A percentile compares a stretch with the other conserved stretches of the same genome.
These are phyloP conservation scores for Termitomyces sp. DNA, from an alignment of 768 basidiomycete species.

Conservation along the genomic window DNA sequence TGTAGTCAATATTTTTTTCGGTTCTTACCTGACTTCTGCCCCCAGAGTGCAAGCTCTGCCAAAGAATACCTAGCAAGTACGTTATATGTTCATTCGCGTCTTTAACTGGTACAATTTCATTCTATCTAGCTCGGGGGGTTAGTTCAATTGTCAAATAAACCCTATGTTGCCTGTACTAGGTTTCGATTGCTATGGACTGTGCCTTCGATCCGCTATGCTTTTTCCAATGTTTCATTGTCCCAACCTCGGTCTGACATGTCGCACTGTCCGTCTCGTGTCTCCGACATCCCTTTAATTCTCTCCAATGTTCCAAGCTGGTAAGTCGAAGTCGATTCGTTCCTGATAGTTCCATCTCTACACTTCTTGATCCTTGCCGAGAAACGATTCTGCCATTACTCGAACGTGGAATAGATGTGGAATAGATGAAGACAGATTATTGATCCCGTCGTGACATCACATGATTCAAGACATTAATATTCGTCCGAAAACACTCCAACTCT, in stretches of 20 bases:
- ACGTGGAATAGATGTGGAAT: no score
- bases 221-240: neutral
- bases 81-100: slow-evolving; percentile 11
- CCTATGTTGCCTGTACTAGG: neutral
- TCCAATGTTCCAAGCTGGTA: neutral
- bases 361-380: no score
- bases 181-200: neutral
- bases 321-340: no score
- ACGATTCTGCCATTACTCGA: no score
- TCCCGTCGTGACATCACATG: no score
- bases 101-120: neutral
- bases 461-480: no score
- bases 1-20: neutral
- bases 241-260: neutral
- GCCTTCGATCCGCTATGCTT: neutral
- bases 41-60: slow-evolving; percentile 60
- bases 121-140: slow-evolving; percentile 31
- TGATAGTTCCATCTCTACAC: no score
- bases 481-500: no score
- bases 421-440: no score
- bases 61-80: slow-evolving; percentile 71
- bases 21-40: neutral
- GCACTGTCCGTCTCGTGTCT: neutral
- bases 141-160: slow-evolving; percentile 41
- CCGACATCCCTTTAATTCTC: neutral